Evolutionary conservation across 352 stramenopile genomes (phyloP).

Genomic region (Saprolegnia parasitica): DNA sequence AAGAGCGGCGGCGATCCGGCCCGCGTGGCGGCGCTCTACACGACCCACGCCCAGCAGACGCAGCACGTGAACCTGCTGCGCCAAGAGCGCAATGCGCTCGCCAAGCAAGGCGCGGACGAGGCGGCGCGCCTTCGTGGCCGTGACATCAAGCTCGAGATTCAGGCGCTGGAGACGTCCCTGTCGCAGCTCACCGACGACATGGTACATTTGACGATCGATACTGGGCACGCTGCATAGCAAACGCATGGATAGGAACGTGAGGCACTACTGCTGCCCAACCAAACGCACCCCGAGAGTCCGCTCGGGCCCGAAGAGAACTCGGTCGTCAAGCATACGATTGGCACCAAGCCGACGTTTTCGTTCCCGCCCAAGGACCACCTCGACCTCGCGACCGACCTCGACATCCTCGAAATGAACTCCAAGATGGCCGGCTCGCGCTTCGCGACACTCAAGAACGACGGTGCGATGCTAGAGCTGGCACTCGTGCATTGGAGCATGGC

Average conservation of each 20-base stretch:
- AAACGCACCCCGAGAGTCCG: constrained; percentile 65
- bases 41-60: constrained; percentile 47
- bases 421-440: constrained; percentile 80
- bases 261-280: constrained; percentile 70
- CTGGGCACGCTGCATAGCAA: background rate
- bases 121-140: constrained; percentile 41
- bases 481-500: constrained; percentile 75
- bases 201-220: background rate
- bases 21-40: constrained; percentile 61
- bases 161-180: constrained; percentile 40
- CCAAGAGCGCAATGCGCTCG: constrained; percentile 58
- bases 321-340: constrained; percentile 44
- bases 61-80: constrained; percentile 54
- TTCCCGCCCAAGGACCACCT: constrained; percentile 69
- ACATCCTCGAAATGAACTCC: constrained; percentile 72
- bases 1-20: constrained; percentile 59
- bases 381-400: constrained; percentile 56
- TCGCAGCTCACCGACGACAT: constrained; percentile 42
- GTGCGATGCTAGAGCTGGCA: constrained; percentile 81
- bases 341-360: constrained; percentile 49
- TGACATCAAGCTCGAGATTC: constrained; percentile 55
- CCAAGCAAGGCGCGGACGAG: constrained; percentile 54
- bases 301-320: constrained; percentile 57
- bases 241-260: constrained; percentile 42
- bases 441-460: constrained; percentile 77